A percentile compares a stretch with the other conserved stretches of the same genome.
phyloP scores from a whole-genome alignment of 257 asterid species.

The Rehmannia glutinosa region DNA sequence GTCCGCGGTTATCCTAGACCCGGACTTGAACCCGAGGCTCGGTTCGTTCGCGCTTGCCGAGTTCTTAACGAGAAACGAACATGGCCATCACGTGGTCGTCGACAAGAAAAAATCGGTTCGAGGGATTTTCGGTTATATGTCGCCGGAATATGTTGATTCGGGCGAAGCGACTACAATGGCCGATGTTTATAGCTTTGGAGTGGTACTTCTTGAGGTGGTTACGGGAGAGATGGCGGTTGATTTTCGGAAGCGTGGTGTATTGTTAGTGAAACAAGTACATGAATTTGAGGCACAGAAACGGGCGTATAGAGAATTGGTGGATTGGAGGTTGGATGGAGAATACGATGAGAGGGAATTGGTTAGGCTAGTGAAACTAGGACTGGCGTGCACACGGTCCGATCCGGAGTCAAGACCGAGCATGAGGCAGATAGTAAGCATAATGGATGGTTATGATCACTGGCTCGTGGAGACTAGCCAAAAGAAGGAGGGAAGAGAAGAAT shows the following conservation, averaged over 20 bases:
- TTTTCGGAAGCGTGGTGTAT: constrained; percentile 54
- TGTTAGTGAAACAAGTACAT: constrained; percentile 54
- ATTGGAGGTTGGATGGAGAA: constrained; percentile 59
- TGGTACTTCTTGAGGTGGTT: constrained; percentile 77
- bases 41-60: constrained; percentile 90
- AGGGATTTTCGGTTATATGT: constrained; percentile 86
- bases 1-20: constrained; percentile 68
- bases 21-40: constrained; percentile 79
- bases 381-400: constrained; percentile 68
- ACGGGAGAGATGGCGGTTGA: constrained; percentile 82
- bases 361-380: constrained; percentile 69
- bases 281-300: constrained; percentile 44
- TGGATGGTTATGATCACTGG: constrained; percentile 83
- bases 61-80: constrained; percentile 74
- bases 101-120: constrained; percentile 56
- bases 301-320: constrained; percentile 52
- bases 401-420: constrained; percentile 71
- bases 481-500: constrained; percentile 52
- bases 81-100: constrained; percentile 48
- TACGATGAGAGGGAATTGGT: constrained; percentile 49
- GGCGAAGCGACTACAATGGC: constrained; percentile 88
- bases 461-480: constrained; percentile 31
- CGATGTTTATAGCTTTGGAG: constrained; percentile 87
- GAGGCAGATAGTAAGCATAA: constrained; percentile 77
- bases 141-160: constrained; percentile 71